phyloP scores from a whole-genome alignment of 176 grass and related monocot species.

The Puccinellia tenuiflora region DNA sequence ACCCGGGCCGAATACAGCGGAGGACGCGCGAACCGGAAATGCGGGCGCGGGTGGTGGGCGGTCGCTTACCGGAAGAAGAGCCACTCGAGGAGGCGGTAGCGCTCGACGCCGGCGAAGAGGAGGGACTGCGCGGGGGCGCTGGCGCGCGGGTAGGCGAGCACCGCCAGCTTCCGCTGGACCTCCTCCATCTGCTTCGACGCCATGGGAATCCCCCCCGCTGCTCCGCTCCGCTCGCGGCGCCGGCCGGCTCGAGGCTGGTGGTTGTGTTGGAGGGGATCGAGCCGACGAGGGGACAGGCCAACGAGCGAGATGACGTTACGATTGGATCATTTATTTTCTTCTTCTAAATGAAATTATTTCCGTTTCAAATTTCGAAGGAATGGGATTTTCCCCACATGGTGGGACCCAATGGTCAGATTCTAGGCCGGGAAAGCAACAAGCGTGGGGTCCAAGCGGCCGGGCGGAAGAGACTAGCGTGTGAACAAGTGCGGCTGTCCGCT shows the following conservation, averaged over 20 bases:
- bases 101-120: slow-evolving; percentile 91
- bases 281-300: neutral
- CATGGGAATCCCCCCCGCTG: slow-evolving; percentile 25
- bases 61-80: slow-evolving; percentile 81
- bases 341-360: neutral
- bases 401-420: neutral
- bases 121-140: slow-evolving; percentile 87
- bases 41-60: neutral
- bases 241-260: slow-evolving; percentile 6
- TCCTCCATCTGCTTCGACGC: slow-evolving; percentile 99
- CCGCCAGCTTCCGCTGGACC: slow-evolving; percentile 83
- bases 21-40: neutral
- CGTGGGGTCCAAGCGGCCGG: neutral
- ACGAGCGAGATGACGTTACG: slow-evolving; percentile 21
- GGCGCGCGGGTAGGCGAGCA: slow-evolving; percentile 73
- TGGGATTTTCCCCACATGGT: neutral
- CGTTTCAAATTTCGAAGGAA: slow-evolving; percentile 15
- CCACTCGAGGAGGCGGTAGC: slow-evolving; percentile 96
- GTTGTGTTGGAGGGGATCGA: slow-evolving; percentile 14
- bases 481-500: slow-evolving; percentile 14
- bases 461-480: neutral
- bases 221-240: neutral
- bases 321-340: neutral
- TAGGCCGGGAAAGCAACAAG: neutral
- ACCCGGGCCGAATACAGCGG: neutral